Conservation (phyloP, 768 basidiomycete genomes). For the Pleurotus citrinopileatus region DNA sequence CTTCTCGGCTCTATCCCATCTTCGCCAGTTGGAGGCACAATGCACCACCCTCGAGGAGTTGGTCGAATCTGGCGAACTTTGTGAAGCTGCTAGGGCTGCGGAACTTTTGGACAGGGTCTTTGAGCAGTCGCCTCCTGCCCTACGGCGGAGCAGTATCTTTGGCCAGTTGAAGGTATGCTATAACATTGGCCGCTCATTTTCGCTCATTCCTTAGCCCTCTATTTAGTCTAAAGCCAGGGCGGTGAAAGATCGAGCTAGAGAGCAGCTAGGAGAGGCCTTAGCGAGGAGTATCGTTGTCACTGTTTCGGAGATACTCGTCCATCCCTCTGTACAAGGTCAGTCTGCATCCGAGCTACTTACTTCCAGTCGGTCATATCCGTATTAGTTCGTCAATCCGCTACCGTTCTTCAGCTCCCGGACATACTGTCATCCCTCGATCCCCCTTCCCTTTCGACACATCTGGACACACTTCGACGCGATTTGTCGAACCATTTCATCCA, state of each 20-base stretch:
- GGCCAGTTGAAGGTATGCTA: slow-evolving; percentile 54
- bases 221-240: slow-evolving; percentile 54
- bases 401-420: slow-evolving; percentile 46
- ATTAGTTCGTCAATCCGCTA: slow-evolving; percentile 56
- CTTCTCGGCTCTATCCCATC: slow-evolving; percentile 50
- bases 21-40: slow-evolving; percentile 48
- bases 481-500: slow-evolving; percentile 59
- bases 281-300: slow-evolving; percentile 53
- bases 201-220: slow-evolving; percentile 4
- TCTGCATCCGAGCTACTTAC: not conserved
- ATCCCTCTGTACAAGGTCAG: slow-evolving; percentile 45
- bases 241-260: slow-evolving; percentile 58
- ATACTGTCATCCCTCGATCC: slow-evolving; percentile 60
- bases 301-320: slow-evolving; percentile 47
- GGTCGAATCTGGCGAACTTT: slow-evolving; percentile 56
- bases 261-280: slow-evolving; percentile 71
- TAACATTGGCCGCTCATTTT: slow-evolving; percentile 4
- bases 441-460: slow-evolving; percentile 46
- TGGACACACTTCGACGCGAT: slow-evolving; percentile 65
- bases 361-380: not conserved
- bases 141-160: slow-evolving; percentile 51
- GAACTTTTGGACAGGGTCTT: slow-evolving; percentile 41
- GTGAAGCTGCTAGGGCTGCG: slow-evolving; percentile 55
- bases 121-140: slow-evolving; percentile 42
- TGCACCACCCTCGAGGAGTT: slow-evolving; percentile 43